phyloP scores from a whole-genome alignment of 306 rosid species.

The Pyrus pyrifolia region DNA sequence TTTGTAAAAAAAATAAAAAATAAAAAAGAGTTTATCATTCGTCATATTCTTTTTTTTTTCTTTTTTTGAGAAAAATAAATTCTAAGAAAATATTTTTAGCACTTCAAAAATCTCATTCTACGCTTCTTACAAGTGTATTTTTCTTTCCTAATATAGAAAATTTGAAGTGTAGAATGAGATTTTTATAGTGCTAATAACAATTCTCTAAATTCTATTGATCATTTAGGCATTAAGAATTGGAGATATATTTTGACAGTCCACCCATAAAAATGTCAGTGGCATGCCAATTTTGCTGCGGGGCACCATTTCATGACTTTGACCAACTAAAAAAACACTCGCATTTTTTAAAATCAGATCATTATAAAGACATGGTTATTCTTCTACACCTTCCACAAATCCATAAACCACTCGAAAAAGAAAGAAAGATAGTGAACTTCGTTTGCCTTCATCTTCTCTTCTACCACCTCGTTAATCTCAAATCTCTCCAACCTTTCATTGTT shows the following conservation, averaged over 20 bases:
- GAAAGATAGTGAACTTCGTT: not conserved
- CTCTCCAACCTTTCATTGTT: not conserved
- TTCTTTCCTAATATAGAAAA: too few species aligned
- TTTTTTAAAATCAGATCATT: not conserved
- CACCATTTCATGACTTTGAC: not conserved
- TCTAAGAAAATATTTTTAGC: too few species aligned
- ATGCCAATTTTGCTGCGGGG: not conserved
- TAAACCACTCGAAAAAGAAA: not conserved
- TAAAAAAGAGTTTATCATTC: too few species aligned
- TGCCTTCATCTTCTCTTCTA: not conserved
- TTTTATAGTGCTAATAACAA: too few species aligned
- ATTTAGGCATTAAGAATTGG: not conserved
- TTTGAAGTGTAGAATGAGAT: too few species aligned
- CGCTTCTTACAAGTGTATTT: too few species aligned
- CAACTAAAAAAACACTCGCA: not conserved
- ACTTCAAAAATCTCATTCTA: too few species aligned
- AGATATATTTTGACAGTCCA: not conserved
- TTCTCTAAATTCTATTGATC: too few species aligned
- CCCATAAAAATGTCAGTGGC: not conserved
- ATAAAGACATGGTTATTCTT: not conserved
- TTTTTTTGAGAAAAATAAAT: too few species aligned
- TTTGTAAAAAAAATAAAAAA: too few species aligned
- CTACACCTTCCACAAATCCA: not conserved
- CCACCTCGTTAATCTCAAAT: not conserved
- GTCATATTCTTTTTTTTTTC: too few species aligned